Base-by-base conservation (phyloP, 352 stramenopile genomes). In the Pythium scleroteichum region DNA sequence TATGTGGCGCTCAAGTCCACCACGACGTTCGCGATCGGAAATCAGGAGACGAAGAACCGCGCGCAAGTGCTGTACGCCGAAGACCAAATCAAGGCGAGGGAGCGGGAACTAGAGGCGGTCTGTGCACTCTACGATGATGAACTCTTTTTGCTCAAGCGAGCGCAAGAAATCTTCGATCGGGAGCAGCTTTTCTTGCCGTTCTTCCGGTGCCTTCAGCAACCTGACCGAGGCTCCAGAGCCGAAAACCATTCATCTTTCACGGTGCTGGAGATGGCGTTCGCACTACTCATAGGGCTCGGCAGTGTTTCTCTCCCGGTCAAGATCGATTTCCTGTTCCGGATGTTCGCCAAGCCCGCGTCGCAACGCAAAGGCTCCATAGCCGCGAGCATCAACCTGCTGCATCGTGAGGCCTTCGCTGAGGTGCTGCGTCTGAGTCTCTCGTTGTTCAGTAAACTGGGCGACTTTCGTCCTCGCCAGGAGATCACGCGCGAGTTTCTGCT, bases 41-140 rank as follows among this genome's bases (percentile, higher is more conserved):
- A 46, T 1, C 68, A 79, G 22, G 78, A 92, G 38, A 56, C 66
- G 0, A 86, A 88, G 23, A 68, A 85, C 9, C 77, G 85, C 13
- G 78, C 78, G 5, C 85, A 94, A 44, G 41, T 92, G 40, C 61
- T 94, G 10, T 89, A 85, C 57, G 82, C 80, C 2, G 77, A 92
- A 71, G 81, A 81, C 23, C 85, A 92, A 59, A 88, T 94, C 38
- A 78, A 74, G 33, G 62, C 71, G 1, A 73, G 64, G 23, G 85
- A 94, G 51, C 81, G 78, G 33, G 75, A 83, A 12, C 27, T 93
- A 4, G 79, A 90, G 40, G 59, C 59, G 0, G 58, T 87, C 19
- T 89, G 79, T 9, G 27, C 19, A 12, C 54, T 82, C 19, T 72
- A 84, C n/a, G 81, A 90, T 8, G 73, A 88, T 50, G 85, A 94